phyloP scores from a whole-genome alignment of 2,329 filamentous ascomycete genomes.

The Talaromyces verruculosus region DNA sequence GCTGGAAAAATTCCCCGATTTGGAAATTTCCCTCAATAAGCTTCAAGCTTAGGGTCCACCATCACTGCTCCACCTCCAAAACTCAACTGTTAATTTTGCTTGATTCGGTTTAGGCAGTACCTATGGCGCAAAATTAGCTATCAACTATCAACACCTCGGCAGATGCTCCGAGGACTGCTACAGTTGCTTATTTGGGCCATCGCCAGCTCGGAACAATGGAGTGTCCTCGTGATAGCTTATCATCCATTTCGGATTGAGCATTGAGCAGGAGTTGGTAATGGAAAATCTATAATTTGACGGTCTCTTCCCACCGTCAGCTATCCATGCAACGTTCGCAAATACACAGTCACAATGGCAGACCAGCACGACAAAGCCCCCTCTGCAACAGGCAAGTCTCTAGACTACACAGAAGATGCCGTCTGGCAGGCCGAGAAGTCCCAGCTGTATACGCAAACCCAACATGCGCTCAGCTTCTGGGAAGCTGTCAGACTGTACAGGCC shows the following conservation, averaged over 20 bases:
- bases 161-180: neutral
- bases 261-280: neutral
- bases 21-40: neutral
- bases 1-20: neutral
- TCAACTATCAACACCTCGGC: neutral
- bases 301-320: neutral
- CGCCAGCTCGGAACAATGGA: neutral
- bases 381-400: neutral
- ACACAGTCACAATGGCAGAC: neutral
- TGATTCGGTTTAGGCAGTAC: neutral
- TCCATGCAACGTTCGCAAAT: neutral
- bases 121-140: neutral
- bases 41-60: neutral
- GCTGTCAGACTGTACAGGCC: neutral
- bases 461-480: neutral
- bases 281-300: neutral
- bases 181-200: neutral
- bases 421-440: neutral
- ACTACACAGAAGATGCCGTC: neutral
- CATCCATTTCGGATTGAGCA: neutral
- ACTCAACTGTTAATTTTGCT: neutral
- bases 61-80: neutral
- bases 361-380: neutral
- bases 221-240: neutral
- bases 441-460: neutral